Conservation (phyloP, 306 rosid species). For the Calophaca sinica region DNA sequence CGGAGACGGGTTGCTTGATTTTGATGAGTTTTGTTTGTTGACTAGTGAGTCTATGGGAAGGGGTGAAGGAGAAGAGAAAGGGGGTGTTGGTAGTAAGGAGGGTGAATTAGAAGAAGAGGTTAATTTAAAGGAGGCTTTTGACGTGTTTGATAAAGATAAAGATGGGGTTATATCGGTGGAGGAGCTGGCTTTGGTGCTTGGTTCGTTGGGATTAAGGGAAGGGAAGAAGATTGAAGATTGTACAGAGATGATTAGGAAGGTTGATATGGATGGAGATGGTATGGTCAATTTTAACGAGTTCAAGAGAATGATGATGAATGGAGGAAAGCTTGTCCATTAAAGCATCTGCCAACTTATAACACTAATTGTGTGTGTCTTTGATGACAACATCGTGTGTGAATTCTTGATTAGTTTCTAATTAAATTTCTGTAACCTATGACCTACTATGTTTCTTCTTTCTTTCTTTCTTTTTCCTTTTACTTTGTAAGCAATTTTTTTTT, state of each 20-base stretch:
- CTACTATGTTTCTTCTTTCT: too few species aligned
- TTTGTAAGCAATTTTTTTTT: too few species aligned
- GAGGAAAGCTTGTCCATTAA: constrained; percentile 44
- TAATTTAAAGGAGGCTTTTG: constrained; percentile 79
- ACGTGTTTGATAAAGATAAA: constrained; percentile 76
- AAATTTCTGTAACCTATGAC: neutral
- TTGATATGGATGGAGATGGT: constrained; percentile 94
- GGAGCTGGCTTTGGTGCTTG: constrained; percentile 68
- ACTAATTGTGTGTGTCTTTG: neutral
- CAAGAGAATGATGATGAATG: constrained; percentile 79
- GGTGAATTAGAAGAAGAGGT: constrained; percentile 27
- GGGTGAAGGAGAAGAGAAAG: neutral
- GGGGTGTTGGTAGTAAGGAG: neutral
- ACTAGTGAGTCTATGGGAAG: constrained; percentile 51
- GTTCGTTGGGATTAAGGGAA: constrained; percentile 70
- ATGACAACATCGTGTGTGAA: neutral
- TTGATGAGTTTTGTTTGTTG: constrained; percentile 75
- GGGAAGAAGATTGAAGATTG: constrained; percentile 75
- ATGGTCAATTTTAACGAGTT: constrained; percentile 88
- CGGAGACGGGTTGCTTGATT: constrained; percentile 83
- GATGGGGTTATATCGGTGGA: constrained; percentile 78
- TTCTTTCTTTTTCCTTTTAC: too few species aligned
- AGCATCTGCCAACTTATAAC: neutral
- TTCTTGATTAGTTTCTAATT: constrained; percentile 6
- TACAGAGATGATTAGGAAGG: constrained; percentile 78